Conservation (phyloP, 352 stramenopile species). For the Phytophthora pisi region DNA sequence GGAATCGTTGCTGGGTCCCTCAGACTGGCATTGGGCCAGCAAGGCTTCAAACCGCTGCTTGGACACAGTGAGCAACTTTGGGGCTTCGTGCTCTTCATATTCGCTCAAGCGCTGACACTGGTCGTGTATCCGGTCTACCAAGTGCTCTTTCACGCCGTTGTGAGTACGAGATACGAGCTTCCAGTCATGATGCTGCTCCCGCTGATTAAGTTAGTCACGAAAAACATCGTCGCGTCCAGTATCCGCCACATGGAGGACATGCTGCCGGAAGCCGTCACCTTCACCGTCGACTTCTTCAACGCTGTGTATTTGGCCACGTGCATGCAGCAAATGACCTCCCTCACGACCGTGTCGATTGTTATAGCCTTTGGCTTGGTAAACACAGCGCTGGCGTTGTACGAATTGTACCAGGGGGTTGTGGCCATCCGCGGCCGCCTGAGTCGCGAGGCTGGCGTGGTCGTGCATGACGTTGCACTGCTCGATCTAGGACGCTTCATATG, state of each 20-base stretch:
- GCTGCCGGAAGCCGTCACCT: constrained; percentile 45
- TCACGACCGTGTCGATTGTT: no score
- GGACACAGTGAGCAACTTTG: constrained; percentile 13
- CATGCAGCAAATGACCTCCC: constrained; percentile 5
- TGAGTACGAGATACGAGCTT: constrained; percentile 11
- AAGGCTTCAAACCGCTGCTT: constrained; percentile 7
- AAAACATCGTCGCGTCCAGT: constrained; percentile 25
- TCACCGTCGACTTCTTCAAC: constrained; percentile 58
- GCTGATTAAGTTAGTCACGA: constrained; percentile 20
- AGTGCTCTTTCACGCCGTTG: constrained; percentile 12
- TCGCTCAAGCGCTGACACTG: constrained; percentile 16
- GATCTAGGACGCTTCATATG: constrained; percentile 17
- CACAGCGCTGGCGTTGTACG: not conserved
- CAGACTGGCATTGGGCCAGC: not conserved
- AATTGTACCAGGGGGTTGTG: not conserved
- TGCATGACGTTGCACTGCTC: not conserved
- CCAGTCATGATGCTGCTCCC: constrained; percentile 14
- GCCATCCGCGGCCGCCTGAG: no score
- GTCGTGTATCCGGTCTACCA: constrained; percentile 21
- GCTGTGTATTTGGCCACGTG: constrained; percentile 40
- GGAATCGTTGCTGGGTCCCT: constrained; percentile 4
- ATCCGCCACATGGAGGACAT: constrained; percentile 34
- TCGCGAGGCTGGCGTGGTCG: no score
- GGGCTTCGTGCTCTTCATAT: constrained; percentile 19
- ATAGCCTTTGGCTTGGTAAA: no score